Conservation (phyloP, 2,329 filamentous ascomycete genomes). For the Penicillium sp. region DNA sequence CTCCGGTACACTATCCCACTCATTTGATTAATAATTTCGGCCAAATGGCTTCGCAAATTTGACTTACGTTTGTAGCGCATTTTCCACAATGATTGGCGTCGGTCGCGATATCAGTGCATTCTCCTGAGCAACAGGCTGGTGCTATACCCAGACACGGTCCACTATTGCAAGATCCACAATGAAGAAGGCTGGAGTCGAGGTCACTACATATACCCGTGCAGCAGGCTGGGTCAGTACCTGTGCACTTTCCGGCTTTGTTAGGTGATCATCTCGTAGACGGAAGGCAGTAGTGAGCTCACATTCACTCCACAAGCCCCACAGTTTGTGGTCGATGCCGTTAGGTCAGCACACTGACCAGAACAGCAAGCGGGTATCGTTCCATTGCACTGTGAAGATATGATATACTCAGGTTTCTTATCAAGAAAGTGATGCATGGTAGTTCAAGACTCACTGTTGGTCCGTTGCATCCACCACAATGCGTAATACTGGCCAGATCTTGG, state of each 20-base stretch:
- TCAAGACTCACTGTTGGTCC: background rate
- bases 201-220: conserved; percentile 13
- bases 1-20: conserved; percentile 7
- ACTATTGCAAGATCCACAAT: conserved; percentile 9
- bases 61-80: conserved; percentile 7
- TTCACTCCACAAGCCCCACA: conserved; percentile 7
- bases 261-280: background rate
- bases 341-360: conserved; percentile 6
- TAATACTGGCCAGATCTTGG: conserved; percentile 3
- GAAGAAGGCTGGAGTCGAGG: background rate
- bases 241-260: conserved; percentile 3
- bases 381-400: background rate
- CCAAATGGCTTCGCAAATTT: background rate
- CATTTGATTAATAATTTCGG: background rate
- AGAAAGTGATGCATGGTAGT: background rate
- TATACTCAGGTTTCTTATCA: background rate
- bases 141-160: conserved; percentile 5
- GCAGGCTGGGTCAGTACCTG: conserved; percentile 8
- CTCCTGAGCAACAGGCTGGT: conserved; percentile 12
- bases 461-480: conserved; percentile 8
- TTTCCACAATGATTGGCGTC: conserved; percentile 11
- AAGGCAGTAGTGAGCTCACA: background rate
- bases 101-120: conserved; percentile 8
- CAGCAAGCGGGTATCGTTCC: conserved; percentile 6
- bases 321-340: background rate